Conservation (phyloP, 345 rosid species). For the Rhizophora mangle region DNA sequence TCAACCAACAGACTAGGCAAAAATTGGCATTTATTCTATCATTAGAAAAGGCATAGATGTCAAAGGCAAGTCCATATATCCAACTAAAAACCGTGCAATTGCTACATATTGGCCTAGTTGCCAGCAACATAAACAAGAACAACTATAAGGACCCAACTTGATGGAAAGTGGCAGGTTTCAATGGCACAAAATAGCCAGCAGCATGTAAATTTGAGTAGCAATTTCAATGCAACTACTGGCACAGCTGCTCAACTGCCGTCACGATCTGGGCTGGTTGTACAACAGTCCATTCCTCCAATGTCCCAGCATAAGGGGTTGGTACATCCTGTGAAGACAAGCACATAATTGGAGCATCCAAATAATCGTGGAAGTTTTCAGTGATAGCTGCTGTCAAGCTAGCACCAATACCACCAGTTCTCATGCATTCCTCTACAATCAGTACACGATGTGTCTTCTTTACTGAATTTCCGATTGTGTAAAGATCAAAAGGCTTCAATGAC, state of each 20-base stretch:
- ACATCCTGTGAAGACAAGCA: slow-evolving; percentile 98
- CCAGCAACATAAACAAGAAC: slow-evolving; percentile 2
- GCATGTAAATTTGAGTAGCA: slow-evolving; percentile 1
- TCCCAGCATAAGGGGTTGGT: slow-evolving; percentile 90
- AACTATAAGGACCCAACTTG: slow-evolving; percentile 1
- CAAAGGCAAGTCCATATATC: not conserved
- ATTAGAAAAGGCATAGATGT: not conserved
- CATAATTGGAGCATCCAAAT: slow-evolving; percentile 85
- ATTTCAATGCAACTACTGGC: slow-evolving; percentile 46
- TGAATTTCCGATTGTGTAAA: slow-evolving; percentile 84
- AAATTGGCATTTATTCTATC: not conserved
- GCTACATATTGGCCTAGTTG: not conserved
- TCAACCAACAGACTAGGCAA: not conserved
- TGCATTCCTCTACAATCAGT: slow-evolving; percentile 96
- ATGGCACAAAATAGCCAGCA: slow-evolving; percentile 20
- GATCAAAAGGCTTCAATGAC: slow-evolving; percentile 91
- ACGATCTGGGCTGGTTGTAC: slow-evolving; percentile 97
- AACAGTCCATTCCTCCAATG: slow-evolving; percentile 88
- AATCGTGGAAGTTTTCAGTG: slow-evolving; percentile 82
- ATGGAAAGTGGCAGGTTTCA: slow-evolving; percentile 14
- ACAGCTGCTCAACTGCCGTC: slow-evolving; percentile 88
- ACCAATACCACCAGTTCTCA: slow-evolving; percentile 97
- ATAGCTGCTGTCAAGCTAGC: slow-evolving; percentile 93
- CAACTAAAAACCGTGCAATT: not conserved
- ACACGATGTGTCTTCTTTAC: slow-evolving; percentile 92